Conservation (phyloP, 23 red algal species). For the Gracilaria caudata region DNA sequence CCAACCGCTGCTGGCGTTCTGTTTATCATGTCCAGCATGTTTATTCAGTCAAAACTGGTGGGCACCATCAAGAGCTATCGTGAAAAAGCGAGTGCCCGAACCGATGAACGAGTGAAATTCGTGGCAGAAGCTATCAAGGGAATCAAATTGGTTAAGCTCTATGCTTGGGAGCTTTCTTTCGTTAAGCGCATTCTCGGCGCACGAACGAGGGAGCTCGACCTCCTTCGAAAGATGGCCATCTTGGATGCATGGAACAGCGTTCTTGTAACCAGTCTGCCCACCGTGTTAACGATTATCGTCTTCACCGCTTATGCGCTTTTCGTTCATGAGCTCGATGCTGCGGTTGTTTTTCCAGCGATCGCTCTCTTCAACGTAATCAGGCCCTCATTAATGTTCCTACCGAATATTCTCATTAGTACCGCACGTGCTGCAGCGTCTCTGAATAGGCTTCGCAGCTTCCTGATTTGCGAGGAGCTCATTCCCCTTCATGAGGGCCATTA, state of each 20-base stretch:
- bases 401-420: conserved; percentile 58
- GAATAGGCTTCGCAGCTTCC: conserved; percentile 64
- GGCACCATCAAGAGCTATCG: conserved; percentile 46
- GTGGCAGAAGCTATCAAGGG: conserved; percentile 82
- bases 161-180: conserved; percentile 90
- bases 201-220: conserved; percentile 61
- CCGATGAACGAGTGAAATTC: conserved; percentile 81
- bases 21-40: conserved; percentile 52
- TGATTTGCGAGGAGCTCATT: conserved; percentile 52
- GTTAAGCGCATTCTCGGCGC: conserved; percentile 58
- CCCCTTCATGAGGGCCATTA: conserved; percentile 19
- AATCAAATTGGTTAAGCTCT: conserved; percentile 94
- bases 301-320: conserved; percentile 66
- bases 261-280: conserved; percentile 57
- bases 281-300: conserved; percentile 51
- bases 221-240: conserved; percentile 46
- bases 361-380: conserved; percentile 82
- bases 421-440: conserved; percentile 66
- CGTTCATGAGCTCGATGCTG: conserved; percentile 47
- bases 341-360: conserved; percentile 79
- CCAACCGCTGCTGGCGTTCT: conserved; percentile 75
- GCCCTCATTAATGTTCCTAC: conserved; percentile 72
- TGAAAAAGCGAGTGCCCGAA: conserved; percentile 64
- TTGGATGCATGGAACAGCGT: conserved; percentile 46
- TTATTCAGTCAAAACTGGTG: conserved; percentile 71